Percentiles rank a stretch among this genome's conserved stretches.
Conservation (phyloP, 441 rosid genomes). For the Pelargonium fulgidum region DNA sequence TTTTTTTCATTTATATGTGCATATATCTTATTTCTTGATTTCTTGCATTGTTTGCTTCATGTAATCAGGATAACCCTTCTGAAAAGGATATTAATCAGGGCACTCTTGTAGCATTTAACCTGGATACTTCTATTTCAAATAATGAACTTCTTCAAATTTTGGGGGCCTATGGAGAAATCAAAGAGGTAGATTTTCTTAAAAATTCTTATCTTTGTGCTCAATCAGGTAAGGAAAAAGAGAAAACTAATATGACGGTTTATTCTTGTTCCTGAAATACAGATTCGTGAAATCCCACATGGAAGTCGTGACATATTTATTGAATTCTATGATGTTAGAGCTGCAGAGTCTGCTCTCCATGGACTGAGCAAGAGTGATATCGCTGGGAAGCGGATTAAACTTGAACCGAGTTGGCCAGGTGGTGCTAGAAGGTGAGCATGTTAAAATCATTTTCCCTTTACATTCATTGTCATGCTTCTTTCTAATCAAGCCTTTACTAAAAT, state of each 20-base stretch:
- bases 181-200: conserved; percentile 36
- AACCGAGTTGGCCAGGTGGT: conserved; percentile 36
- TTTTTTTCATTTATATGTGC: conserved; percentile 2
- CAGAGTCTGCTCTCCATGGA: conserved; percentile 45
- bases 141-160: conserved; percentile 46
- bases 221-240: background rate
- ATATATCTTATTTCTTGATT: conserved; percentile 10
- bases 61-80: conserved; percentile 45
- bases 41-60: conserved; percentile 11
- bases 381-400: conserved; percentile 49
- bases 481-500: conserved; percentile 4
- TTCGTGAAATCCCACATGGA: conserved; percentile 39
- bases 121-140: conserved; percentile 48
- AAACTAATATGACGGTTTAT: conserved; percentile 7
- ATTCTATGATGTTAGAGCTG: conserved; percentile 58
- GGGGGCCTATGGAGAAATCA: conserved; percentile 47
- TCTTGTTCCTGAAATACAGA: conserved; percentile 31
- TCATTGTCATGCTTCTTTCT: conserved; percentile 1
- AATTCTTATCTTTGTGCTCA: conserved; percentile 2
- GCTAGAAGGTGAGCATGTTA: conserved; percentile 28
- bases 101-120: conserved; percentile 38
- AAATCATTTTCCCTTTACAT: conserved; percentile 15
- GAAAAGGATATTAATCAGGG: conserved; percentile 51
- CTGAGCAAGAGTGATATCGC: conserved; percentile 38
- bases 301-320: conserved; percentile 43